Conservation (phyloP, 257 asterid genomes). For the Scutellaria baicalensis region DNA sequence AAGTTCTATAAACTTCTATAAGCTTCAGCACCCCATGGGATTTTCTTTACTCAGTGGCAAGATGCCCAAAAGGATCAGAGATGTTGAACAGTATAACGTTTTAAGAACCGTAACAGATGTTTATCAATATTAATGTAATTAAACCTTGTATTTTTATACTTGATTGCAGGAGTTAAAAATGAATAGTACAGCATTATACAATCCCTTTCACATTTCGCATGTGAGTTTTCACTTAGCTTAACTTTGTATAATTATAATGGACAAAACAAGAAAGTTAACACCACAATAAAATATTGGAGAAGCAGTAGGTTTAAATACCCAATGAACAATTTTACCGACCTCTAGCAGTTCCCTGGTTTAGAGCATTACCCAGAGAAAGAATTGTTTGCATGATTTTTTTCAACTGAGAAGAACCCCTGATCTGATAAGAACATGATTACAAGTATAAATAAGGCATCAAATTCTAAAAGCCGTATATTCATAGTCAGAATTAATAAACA, state of each 20-base stretch:
- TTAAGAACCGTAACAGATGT: not conserved
- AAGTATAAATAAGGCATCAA: conserved; percentile 16
- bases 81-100: not conserved
- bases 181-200: not conserved
- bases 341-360: conserved; percentile 97
- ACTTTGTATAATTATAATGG: not conserved
- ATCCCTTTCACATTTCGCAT: not conserved
- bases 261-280: not conserved
- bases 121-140: not conserved
- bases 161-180: no score
- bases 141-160: not conserved
- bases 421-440: conserved; percentile 47
- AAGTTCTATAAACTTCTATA: not conserved
- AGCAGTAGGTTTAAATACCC: not conserved
- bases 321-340: conserved; percentile 41
- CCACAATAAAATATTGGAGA: conserved; percentile 4
- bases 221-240: not conserved
- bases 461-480: not conserved
- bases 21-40: not conserved
- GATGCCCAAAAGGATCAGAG: not conserved
- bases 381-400: conserved; percentile 95
- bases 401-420: conserved; percentile 77
- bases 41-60: not conserved
- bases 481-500: conserved; percentile 14
- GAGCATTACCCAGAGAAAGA: conserved; percentile 86